Conservation (phyloP, 1,139 yeast genomes). For the Candida neerlandica region DNA sequence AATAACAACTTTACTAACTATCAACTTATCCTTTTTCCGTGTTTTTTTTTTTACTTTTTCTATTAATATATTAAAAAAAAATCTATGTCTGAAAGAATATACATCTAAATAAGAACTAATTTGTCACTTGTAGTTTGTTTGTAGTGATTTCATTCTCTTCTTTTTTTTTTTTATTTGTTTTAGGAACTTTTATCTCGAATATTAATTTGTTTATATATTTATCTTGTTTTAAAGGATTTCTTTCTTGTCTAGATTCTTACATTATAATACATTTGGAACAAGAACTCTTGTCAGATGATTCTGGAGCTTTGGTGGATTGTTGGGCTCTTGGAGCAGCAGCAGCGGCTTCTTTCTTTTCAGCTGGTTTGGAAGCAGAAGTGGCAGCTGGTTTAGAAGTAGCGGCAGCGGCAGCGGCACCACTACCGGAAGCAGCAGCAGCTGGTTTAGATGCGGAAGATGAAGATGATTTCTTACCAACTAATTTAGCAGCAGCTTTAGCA, state of each 20-base stretch:
- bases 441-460: constrained; percentile 5
- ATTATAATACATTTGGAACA: constrained; percentile 33
- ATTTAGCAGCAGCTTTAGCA: constrained; percentile 35
- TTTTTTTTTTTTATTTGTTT: not conserved
- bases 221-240: not conserved
- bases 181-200: not conserved
- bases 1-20: constrained; percentile 1
- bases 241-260: constrained; percentile 17
- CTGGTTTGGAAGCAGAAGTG: constrained; percentile 5
- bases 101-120: not conserved
- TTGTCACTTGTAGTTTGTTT: not conserved
- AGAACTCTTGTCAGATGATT: constrained; percentile 24
- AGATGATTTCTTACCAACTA: constrained; percentile 15
- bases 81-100: constrained; percentile 5
- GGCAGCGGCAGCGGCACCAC: constrained; percentile 10
- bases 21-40: no score
- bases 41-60: not conserved
- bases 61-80: constrained; percentile 4
- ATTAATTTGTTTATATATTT: not conserved
- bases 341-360: constrained; percentile 6
- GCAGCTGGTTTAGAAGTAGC: constrained; percentile 14
- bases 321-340: constrained; percentile 18
- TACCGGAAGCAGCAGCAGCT: constrained; percentile 11
- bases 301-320: constrained; percentile 22
- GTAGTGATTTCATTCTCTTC: not conserved